Percentiles rank a stretch among this genome's conserved stretches.
Evolutionary conservation across 441 rosid genomes (phyloP).

Genomic region (Iberis amara): DNA sequence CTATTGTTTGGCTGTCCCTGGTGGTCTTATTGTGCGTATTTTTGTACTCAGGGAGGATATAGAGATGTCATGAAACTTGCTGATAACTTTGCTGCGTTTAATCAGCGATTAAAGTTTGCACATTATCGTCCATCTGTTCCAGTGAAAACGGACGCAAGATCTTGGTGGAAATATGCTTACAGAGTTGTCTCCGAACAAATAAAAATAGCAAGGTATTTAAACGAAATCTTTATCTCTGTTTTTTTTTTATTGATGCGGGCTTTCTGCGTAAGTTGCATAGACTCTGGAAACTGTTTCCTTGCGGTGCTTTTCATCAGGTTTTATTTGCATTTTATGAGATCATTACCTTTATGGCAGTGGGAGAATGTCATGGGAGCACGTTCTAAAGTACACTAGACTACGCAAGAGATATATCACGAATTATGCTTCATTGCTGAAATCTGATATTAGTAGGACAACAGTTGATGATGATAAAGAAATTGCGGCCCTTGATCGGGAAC

Average conservation of each 20-base stretch:
- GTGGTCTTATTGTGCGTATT: slow-evolving; percentile 26
- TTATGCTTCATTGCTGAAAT: slow-evolving; percentile 85
- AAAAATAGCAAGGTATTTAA: slow-evolving; percentile 74
- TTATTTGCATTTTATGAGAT: slow-evolving; percentile 33
- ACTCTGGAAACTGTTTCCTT: slow-evolving; percentile 23
- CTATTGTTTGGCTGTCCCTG: slow-evolving; percentile 16
- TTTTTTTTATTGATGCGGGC: neutral
- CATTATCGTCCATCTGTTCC: slow-evolving; percentile 84
- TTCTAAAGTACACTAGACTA: slow-evolving; percentile 64
- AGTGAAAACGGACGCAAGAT: slow-evolving; percentile 60
- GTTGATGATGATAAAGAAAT: slow-evolving; percentile 80
- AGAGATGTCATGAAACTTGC: slow-evolving; percentile 83
- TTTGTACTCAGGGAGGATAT: slow-evolving; percentile 72
- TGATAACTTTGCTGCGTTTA: slow-evolving; percentile 88
- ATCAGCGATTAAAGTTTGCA: slow-evolving; percentile 80
- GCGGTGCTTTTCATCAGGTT: slow-evolving; percentile 6
- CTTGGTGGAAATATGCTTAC: slow-evolving; percentile 97
- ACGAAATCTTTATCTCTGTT: slow-evolving; percentile 1
- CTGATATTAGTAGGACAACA: slow-evolving; percentile 55
- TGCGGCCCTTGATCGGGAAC: slow-evolving; percentile 79
- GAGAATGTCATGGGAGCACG: slow-evolving; percentile 91
- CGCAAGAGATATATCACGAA: slow-evolving; percentile 85
- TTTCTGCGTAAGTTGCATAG: slow-evolving; percentile 16
- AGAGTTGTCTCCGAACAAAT: slow-evolving; percentile 83
- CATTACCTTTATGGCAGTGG: slow-evolving; percentile 66